These are phyloP conservation scores for Xylariomycetidae sp. DNA, from an alignment of 2,329 filamentous ascomycete genomes.

Conservation along the genomic window DNA sequence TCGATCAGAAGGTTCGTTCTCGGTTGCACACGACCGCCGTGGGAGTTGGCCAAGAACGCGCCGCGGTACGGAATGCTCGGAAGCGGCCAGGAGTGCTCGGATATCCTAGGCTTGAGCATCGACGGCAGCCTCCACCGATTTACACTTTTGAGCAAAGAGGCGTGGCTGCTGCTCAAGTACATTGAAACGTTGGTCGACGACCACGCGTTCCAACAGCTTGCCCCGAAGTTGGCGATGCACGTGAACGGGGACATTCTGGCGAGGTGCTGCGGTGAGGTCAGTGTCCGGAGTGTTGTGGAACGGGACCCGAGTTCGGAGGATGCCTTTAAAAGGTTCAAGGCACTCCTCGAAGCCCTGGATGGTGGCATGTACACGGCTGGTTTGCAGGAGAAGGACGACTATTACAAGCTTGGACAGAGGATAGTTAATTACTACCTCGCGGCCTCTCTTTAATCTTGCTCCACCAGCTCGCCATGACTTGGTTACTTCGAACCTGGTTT, in stretches of 20 bases:
- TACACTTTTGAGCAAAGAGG: slow-evolving; percentile 52
- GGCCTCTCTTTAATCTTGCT: too few relatives aligned
- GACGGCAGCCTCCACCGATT: slow-evolving; percentile 68
- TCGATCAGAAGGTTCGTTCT: slow-evolving; percentile 52
- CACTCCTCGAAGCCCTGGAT: slow-evolving; percentile 45
- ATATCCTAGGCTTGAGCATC: slow-evolving; percentile 59
- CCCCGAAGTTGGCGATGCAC: slow-evolving; percentile 48
- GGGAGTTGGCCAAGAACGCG: slow-evolving; percentile 32
- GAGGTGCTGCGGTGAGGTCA: slow-evolving; percentile 34
- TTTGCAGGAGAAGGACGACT: slow-evolving; percentile 27
- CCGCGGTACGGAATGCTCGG: slow-evolving; percentile 37
- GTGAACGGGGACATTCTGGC: slow-evolving; percentile 62
- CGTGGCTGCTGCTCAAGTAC: slow-evolving; percentile 65
- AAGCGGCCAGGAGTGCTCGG: slow-evolving; percentile 38
- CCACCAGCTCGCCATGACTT: too few relatives aligned
- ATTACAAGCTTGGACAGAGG: slow-evolving; percentile 45
- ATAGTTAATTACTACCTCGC: slow-evolving; percentile 48
- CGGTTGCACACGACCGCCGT: slow-evolving; percentile 47
- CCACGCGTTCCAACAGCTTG: slow-evolving; percentile 16
- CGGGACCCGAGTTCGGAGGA: slow-evolving; percentile 3
- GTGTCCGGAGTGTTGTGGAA: slow-evolving; percentile 11
- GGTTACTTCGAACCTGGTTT: too few relatives aligned
- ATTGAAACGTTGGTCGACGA: slow-evolving; percentile 62
- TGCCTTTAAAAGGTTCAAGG: slow-evolving; percentile 22
- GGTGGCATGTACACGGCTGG: slow-evolving; percentile 33